phyloP scores from a whole-genome alignment of 352 stramenopile species.

The Phytophthora crassamura region DNA sequence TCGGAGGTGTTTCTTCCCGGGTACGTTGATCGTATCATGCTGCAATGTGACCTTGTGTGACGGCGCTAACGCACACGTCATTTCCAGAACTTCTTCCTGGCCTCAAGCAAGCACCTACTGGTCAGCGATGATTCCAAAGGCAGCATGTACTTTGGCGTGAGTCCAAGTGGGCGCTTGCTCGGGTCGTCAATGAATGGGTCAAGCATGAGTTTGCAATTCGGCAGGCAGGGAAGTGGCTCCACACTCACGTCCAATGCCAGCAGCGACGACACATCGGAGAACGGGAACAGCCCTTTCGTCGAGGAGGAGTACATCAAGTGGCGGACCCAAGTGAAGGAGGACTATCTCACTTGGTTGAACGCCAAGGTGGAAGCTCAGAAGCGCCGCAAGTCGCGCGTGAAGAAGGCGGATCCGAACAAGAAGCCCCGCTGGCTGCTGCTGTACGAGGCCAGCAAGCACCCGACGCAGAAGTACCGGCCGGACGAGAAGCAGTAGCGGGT shows the following conservation, averaged over 20 bases:
- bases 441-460: slow-evolving; percentile 66
- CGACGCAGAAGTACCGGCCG: slow-evolving; percentile 37
- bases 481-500: slow-evolving; percentile 36
- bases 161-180: slow-evolving; percentile 29
- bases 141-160: slow-evolving; percentile 43
- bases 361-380: slow-evolving; percentile 65
- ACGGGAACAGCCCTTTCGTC: slow-evolving; percentile 38
- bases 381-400: slow-evolving; percentile 45
- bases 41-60: neutral
- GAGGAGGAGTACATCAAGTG: slow-evolving; percentile 70
- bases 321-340: slow-evolving; percentile 75
- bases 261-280: slow-evolving; percentile 5
- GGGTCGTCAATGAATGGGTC: slow-evolving; percentile 29
- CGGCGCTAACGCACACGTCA: neutral
- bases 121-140: slow-evolving; percentile 34
- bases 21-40: slow-evolving; percentile 28
- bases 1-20: slow-evolving; percentile 50
- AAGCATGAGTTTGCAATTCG: slow-evolving; percentile 23
- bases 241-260: slow-evolving; percentile 17
- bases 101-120: slow-evolving; percentile 50
- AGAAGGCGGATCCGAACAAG: slow-evolving; percentile 58
- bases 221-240: slow-evolving; percentile 20
- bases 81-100: slow-evolving; percentile 53
- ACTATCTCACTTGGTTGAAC: slow-evolving; percentile 77
- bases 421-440: slow-evolving; percentile 76